These are phyloP conservation scores for Strigomonas oncopelti DNA, from an alignment of 208 protist species.

Conservation along the genomic window DNA sequence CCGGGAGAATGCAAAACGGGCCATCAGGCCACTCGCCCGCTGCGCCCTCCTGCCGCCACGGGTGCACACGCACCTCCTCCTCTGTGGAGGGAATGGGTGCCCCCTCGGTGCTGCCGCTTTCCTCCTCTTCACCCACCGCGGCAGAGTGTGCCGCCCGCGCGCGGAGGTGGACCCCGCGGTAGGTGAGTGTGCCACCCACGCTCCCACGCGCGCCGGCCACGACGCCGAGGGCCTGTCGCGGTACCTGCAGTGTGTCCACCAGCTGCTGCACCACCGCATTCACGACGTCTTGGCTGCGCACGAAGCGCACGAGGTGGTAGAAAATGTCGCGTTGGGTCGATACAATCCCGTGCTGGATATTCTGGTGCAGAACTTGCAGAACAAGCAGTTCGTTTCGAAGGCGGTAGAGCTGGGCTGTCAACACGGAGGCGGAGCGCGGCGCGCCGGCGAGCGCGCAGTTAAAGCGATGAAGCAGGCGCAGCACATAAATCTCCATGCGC, in stretches of 20 bases:
- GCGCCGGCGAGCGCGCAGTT: neutral
- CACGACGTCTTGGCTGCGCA: constrained; percentile 49
- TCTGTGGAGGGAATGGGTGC: constrained; percentile 23
- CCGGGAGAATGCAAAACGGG: constrained; percentile 30
- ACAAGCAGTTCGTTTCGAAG: constrained; percentile 40
- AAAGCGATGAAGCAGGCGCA: constrained; percentile 21
- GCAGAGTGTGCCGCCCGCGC: neutral
- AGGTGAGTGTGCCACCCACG: constrained; percentile 52
- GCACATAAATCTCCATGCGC: constrained; percentile 60
- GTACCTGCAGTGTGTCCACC: constrained; percentile 37
- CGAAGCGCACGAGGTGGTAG: constrained; percentile 63
- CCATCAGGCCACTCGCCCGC: neutral
- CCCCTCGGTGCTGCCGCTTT: constrained; percentile 17
- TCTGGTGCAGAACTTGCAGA: constrained; percentile 38
- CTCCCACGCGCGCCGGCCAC: constrained; percentile 62
- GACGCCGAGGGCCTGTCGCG: constrained; percentile 63
- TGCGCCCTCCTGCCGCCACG: neutral
- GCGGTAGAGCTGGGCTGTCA: neutral
- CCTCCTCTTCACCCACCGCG: neutral
- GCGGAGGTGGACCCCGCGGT: constrained; percentile 30
- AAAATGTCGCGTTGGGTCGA: constrained; percentile 80
- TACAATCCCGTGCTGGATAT: constrained; percentile 35
- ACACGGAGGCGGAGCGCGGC: neutral
- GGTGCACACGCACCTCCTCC: constrained; percentile 27
- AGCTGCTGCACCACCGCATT: constrained; percentile 48